Evolutionary conservation across 495 filamentous ascomycete genomes (phyloP), one percentile per base, ranked within the genome.

Genomic region (Penicillium cinerascens): DNA sequence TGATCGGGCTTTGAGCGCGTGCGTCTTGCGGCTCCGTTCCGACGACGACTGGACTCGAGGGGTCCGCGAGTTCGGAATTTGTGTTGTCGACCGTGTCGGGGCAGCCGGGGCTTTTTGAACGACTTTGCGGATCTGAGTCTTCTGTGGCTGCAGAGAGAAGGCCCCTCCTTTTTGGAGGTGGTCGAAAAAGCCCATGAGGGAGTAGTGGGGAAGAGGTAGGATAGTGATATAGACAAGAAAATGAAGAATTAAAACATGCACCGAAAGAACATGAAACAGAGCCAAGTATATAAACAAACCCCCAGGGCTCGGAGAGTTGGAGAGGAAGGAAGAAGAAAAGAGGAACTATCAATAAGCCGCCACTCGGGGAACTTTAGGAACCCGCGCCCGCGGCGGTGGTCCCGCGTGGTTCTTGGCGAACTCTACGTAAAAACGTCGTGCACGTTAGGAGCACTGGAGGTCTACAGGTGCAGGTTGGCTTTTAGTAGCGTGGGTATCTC

Each of bases 171-270:
- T 81, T 45, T 81, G 78, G 48, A 82, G 68, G 56, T 79, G 75
- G 59, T 80, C 76, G 58, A 82, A 82, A 62, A 78, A 78, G 47
- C 77, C 77, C 78, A 81, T 81, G 22, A 49, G 56, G 51, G 60
- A 29, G 18, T n/a, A 39, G 40, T 20, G 18, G 39, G 33, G 42
- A 42, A 29, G 44, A 35, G 41, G 44, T 33, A 59, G 29, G 33
- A 54, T 51, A 47, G 47, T 42, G 56, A 47, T 33, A 50, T 42
- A 40, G 22, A 48, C 46, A 48, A 40, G 35, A 48, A 40, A 51
- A 27, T 33, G 45, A 27, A 25, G 2, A 13, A 54, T 52, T 54
- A 52, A 64, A 38, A 22, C 52, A 62, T 65, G 59, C 49, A 54
- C 52, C 22, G 42, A 18, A 56, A 40, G 23, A 48, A 53, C 51